Evolutionary conservation across 495 filamentous ascomycete genomes (phyloP).

Genomic region (Penicillium roqueforti): DNA sequence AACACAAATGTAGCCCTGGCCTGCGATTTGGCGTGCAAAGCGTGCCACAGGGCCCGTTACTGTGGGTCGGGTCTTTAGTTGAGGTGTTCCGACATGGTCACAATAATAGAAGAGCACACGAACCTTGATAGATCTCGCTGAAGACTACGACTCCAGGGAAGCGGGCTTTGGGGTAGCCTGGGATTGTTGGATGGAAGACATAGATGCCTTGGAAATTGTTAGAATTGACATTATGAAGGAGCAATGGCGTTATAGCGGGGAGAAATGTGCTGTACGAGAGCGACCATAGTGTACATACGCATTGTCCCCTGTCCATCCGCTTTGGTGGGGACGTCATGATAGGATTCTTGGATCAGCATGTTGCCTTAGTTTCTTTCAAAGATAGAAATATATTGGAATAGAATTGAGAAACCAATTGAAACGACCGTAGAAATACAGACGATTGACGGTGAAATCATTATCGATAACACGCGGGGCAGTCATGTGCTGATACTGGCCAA

Average conservation of each 20-base stretch:
- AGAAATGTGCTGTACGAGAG: background rate
- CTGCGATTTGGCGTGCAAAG: slow-evolving; percentile 87
- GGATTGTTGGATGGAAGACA: slow-evolving; percentile 80
- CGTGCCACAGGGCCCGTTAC: slow-evolving; percentile 90
- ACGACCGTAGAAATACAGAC: background rate
- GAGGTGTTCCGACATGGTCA: background rate
- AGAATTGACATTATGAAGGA: slow-evolving; percentile 1
- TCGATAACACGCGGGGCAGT: slow-evolving; percentile 12
- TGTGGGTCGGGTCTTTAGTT: slow-evolving; percentile 26
- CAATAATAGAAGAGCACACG: background rate
- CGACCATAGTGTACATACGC: slow-evolving; percentile 42
- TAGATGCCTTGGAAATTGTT: slow-evolving; percentile 62
- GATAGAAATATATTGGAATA: background rate
- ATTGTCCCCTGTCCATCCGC: slow-evolving; percentile 58
- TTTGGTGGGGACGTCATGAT: slow-evolving; percentile 63
- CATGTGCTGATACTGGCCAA: slow-evolving; percentile 11
- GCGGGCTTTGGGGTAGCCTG: slow-evolving; percentile 78
- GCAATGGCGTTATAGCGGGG: background rate
- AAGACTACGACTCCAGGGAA: slow-evolving; percentile 92
- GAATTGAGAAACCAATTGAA: background rate
- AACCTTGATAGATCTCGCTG: slow-evolving; percentile 96
- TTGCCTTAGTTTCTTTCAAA: slow-evolving; percentile 12
- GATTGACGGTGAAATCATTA: background rate
- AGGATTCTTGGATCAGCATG: slow-evolving; percentile 66
- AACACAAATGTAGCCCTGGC: slow-evolving; percentile 90